phyloP scores from a whole-genome alignment of 371 early-diverging fungal genomes.

The Actinomortierella wolfii region DNA sequence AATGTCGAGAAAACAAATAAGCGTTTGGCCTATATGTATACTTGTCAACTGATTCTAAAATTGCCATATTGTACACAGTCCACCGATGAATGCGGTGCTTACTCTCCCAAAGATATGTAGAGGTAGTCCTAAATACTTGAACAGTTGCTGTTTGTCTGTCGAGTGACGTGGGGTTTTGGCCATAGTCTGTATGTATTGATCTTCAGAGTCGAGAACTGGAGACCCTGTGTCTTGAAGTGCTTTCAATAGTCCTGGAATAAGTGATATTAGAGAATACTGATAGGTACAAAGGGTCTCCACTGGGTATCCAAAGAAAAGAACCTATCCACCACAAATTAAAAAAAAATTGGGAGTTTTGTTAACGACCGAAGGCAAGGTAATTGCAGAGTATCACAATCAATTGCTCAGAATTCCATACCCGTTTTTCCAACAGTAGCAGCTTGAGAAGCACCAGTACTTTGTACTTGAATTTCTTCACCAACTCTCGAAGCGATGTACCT shows the following conservation, averaged over 20 bases:
- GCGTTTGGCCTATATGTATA: too few relatives aligned
- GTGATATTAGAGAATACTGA: conserved; percentile 78
- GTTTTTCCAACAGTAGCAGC: conserved; percentile 73
- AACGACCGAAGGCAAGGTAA: not conserved
- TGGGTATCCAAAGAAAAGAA: conserved; percentile 81
- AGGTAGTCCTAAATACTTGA: conserved; percentile 69
- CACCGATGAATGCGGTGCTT: conserved; percentile 2
- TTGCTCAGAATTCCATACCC: conserved; percentile 43
- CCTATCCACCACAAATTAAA: conserved; percentile 44
- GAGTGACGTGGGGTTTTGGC: conserved; percentile 44
- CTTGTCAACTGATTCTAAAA: not conserved
- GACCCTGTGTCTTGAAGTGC: conserved; percentile 44
- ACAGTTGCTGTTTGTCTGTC: conserved; percentile 52
- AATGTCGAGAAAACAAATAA: not conserved
- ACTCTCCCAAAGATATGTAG: conserved; percentile 76
- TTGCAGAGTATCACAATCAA: not conserved
- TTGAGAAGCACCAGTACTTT: conserved; percentile 79
- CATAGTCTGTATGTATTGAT: conserved; percentile 43
- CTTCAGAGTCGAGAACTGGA: conserved; percentile 40
- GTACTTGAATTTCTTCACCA: conserved; percentile 72
- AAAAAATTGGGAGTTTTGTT: not conserved
- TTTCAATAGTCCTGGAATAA: conserved; percentile 60
- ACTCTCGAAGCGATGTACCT: conserved; percentile 75
- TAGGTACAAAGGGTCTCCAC: conserved; percentile 81
- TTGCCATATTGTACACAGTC: not conserved